Conservation (phyloP, 176 grass and related monocot genomes). For the Melocanna baccifera region DNA sequence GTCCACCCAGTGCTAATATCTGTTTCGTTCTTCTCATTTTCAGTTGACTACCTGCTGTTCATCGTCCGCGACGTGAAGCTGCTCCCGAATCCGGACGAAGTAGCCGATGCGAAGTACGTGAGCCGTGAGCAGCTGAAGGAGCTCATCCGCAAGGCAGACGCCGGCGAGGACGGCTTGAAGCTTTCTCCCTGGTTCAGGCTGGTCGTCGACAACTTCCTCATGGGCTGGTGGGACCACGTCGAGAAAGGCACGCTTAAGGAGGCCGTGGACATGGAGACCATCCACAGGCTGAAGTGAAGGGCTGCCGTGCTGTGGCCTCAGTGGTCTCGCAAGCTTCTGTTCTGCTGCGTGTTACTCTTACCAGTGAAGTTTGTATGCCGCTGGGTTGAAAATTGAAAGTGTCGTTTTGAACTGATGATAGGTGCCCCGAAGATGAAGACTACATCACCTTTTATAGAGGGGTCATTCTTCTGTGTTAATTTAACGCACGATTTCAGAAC, state of each 20-base stretch:
- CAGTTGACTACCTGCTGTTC: conserved; percentile 93
- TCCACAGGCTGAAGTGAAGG: conserved; percentile 85
- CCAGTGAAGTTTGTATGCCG: background rate
- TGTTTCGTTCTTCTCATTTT: background rate
- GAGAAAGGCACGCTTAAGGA: conserved; percentile 67
- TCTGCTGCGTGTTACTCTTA: background rate
- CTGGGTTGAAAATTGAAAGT: background rate
- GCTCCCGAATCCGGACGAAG: conserved; percentile 78
- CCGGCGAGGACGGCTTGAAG: conserved; percentile 68
- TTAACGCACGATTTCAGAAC: background rate
- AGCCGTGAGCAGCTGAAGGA: conserved; percentile 73
- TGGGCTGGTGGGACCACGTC: conserved; percentile 88
- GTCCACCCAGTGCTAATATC: background rate
- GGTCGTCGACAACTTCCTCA: conserved; percentile 85
- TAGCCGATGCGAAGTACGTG: conserved; percentile 77
- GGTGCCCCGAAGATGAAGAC: background rate
- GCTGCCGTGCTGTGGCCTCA: background rate
- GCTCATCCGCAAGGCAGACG: conserved; percentile 64
- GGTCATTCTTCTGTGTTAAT: background rate
- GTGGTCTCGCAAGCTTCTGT: background rate
- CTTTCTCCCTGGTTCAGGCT: conserved; percentile 92
- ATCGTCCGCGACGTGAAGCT: conserved; percentile 75
- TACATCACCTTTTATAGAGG: background rate
- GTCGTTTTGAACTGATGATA: background rate
- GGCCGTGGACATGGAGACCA: conserved; percentile 82